Base-by-base conservation (phyloP, 805 yeast genomes). In the Suhomyces canberraensis region DNA sequence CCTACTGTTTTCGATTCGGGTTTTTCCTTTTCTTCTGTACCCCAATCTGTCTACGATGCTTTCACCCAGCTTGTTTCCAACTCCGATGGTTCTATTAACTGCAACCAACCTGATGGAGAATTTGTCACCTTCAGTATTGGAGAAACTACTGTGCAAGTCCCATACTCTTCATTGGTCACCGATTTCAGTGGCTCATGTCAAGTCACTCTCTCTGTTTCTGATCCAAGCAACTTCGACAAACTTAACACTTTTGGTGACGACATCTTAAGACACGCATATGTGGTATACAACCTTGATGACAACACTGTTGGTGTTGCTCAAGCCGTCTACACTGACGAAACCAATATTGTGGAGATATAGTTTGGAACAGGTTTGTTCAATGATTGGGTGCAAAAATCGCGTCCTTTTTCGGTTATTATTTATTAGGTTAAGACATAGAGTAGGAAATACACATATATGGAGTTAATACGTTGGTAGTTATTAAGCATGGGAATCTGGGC, bases 271-370 rank as follows among this genome's bases (percentile, higher is more conserved):
- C 69, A 74, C 39, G 79, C 81, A 1, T 83, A 81, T 53, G 69
- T 78, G 16, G 85, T 80, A 8, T 80, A 73, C 56, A 82, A 84
- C 54, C 58, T 80, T 33, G 85, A 78, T 20, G 72, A 72, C 48
- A 59, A 60, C 31, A 68, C 75, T 48, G 61, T 83, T 28, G 75
- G 84, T 3, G 46, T 83, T 11, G 56, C 65, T 6, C 62, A 51
- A 37, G 59, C 44, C 13, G 44, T 41, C 13, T 54, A 52, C 33
- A 50, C 62, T 19, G 35, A 47, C 35, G 53, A 11, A 8, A 11
- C 33, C 13, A 11, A 15, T 5, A 16, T 22, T 31, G 27, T 31
- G 9, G 26, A 24, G 26, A 24, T 24, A 8, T n/a, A n/a, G 11
- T 20, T 20, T 25, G n/a, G n/a, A n/a, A n/a, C n/a, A n/a, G n/a